Percentiles rank a stretch among this genome's conserved stretches.
These are phyloP conservation scores for Trametes meyenii DNA, from an alignment of 768 basidiomycete species.

Conservation along the genomic window DNA sequence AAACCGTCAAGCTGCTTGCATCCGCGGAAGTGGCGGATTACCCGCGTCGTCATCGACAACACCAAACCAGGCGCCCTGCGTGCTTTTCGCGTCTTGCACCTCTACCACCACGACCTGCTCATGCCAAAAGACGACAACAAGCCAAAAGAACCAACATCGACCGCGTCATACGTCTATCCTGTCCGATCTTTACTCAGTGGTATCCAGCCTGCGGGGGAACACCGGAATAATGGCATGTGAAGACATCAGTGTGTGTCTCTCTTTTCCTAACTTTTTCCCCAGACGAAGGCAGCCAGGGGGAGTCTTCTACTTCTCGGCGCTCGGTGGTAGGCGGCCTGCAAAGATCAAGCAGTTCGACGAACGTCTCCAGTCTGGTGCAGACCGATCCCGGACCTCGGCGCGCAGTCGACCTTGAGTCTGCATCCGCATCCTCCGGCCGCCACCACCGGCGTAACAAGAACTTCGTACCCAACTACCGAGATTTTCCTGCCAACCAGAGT, in stretches of 20 bases:
- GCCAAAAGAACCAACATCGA: background rate
- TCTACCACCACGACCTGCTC: conserved; percentile 4
- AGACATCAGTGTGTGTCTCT: background rate
- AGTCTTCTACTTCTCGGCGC: background rate
- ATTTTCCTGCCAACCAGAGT: conserved; percentile 22
- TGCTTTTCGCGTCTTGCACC: background rate
- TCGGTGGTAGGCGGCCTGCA: background rate
- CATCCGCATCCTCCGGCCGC: background rate
- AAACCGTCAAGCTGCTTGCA: too few relatives aligned
- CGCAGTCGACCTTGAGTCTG: background rate
- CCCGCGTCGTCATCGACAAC: background rate
- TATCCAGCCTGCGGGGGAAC: background rate
- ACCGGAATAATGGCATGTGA: conserved; percentile 2
- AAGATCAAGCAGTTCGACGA: conserved; percentile 6
- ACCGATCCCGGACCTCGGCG: background rate
- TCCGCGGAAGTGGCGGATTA: background rate
- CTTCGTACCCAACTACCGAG: conserved; percentile 26
- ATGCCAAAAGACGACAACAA: conserved; percentile 5
- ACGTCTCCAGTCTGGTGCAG: background rate
- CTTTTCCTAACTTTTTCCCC: conserved; percentile 4
- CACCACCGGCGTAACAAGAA: conserved; percentile 14
- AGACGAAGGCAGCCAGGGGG: conserved; percentile 15
- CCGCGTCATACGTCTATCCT: conserved; percentile 11
- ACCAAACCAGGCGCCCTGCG: background rate
- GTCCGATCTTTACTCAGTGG: conserved; percentile 4